These are phyloP conservation scores for Pulveroboletus sp. DNA, from an alignment of 768 basidiomycete genomes.

Conservation along the genomic window DNA sequence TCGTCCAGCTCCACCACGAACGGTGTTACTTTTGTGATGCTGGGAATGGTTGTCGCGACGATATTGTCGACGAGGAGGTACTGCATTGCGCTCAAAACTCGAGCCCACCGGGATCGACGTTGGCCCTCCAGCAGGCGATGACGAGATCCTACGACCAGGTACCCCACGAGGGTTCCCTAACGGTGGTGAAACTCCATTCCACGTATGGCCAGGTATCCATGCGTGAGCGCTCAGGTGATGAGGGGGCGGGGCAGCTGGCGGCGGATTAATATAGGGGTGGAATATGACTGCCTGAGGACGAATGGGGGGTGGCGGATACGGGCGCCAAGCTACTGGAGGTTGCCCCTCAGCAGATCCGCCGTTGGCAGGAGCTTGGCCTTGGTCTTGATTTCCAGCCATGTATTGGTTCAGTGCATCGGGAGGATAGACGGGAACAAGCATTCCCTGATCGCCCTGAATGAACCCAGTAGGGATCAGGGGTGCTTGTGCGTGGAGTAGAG, in stretches of 20 bases:
- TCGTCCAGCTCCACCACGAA: slow-evolving; percentile 20
- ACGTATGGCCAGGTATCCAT: slow-evolving; percentile 26
- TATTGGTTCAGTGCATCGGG: slow-evolving; percentile 69
- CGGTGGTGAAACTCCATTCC: slow-evolving; percentile 20
- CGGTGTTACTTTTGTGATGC: slow-evolving; percentile 23
- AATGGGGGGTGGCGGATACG: slow-evolving; percentile 30
- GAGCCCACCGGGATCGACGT: slow-evolving; percentile 9
- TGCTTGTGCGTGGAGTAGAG: slow-evolving; percentile 36
- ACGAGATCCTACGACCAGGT: slow-evolving; percentile 13
- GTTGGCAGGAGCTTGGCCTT: slow-evolving; percentile 12
- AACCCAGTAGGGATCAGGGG: slow-evolving; percentile 65
- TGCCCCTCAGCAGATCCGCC: slow-evolving; percentile 26
- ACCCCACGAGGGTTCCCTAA: slow-evolving; percentile 11
- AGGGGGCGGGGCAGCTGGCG: slow-evolving; percentile 14
- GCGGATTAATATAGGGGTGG: slow-evolving; percentile 27
- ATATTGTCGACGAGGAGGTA: slow-evolving; percentile 29
- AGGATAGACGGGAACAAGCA: slow-evolving; percentile 65
- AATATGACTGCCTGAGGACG: slow-evolving; percentile 30
- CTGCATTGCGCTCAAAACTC: slow-evolving; percentile 18
- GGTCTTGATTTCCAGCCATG: slow-evolving; percentile 44
- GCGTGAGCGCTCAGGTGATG: slow-evolving; percentile 17
- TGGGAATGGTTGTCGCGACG: slow-evolving; percentile 29
- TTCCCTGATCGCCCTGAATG: slow-evolving; percentile 67
- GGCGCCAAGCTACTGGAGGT: slow-evolving; percentile 31
- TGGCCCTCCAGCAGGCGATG: slow-evolving; percentile 16